A percentile compares a stretch with the other conserved stretches of the same genome.
phyloP scores from a whole-genome alignment of 352 stramenopile species.

The Globisporangium abappressorium region DNA sequence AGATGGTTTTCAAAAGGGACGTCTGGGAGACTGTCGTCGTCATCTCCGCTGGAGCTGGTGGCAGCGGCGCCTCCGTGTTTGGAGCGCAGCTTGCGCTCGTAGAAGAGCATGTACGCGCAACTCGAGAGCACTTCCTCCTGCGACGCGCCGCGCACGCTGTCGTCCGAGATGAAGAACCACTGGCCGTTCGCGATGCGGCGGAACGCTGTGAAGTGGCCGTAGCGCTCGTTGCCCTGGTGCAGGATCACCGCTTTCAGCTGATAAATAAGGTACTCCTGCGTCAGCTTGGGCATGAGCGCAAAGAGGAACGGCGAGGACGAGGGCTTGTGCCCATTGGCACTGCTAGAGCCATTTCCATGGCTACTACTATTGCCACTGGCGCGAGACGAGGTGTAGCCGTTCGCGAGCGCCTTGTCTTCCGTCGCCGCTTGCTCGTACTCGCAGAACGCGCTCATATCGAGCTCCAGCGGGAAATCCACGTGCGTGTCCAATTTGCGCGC shows the following conservation, averaged over 20 bases:
- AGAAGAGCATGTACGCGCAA: slow-evolving; percentile 91
- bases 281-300: slow-evolving; percentile 4
- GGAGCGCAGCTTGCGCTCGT: slow-evolving; percentile 67
- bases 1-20: slow-evolving; percentile 47
- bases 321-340: slow-evolving; percentile 2
- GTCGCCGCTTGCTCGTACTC: slow-evolving; percentile 49
- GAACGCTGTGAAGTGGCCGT: slow-evolving; percentile 85
- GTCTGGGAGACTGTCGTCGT: slow-evolving; percentile 49
- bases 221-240: slow-evolving; percentile 84
- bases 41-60: slow-evolving; percentile 27
- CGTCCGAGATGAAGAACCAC: slow-evolving; percentile 89
- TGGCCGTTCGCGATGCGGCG: slow-evolving; percentile 52
- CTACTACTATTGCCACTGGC: background rate
- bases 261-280: slow-evolving; percentile 52
- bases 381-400: slow-evolving; percentile 13
- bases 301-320: slow-evolving; percentile 14
- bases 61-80: slow-evolving; percentile 27
- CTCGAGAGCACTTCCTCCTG: slow-evolving; percentile 63
- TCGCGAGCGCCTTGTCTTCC: slow-evolving; percentile 28
- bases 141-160: slow-evolving; percentile 55
- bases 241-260: slow-evolving; percentile 77
- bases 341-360: background rate
- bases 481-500: slow-evolving; percentile 78
- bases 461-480: slow-evolving; percentile 74
- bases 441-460: slow-evolving; percentile 78